Conservation (phyloP, 1,284 basidiomycete genomes). For the Puccinia hordei region DNA sequence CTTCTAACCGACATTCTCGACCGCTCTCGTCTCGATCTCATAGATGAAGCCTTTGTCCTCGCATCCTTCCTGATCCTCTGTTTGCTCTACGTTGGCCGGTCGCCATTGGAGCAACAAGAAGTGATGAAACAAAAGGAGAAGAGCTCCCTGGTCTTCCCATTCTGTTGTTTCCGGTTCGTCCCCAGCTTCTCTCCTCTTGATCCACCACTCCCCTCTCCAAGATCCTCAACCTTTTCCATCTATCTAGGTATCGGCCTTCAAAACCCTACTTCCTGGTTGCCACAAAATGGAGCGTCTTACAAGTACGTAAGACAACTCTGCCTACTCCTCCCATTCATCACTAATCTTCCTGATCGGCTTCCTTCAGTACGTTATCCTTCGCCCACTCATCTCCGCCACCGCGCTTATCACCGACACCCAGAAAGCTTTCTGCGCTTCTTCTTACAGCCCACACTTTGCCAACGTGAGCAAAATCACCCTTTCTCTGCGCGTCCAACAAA, state of each 20-base stretch:
- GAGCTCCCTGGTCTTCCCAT: conserved; percentile 70
- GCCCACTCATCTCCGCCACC: conserved; percentile 52
- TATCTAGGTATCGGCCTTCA: conserved; percentile 51
- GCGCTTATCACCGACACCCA: conserved; percentile 53
- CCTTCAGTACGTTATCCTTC: conserved; percentile 51
- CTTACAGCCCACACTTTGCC: conserved; percentile 52
- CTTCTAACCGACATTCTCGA: conserved; percentile 63
- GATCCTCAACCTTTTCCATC: not conserved
- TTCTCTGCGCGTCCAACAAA: not conserved
- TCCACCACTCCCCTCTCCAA: not conserved
- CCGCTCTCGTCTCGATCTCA: too few species aligned
- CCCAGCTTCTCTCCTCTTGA: not conserved
- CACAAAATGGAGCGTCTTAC: conserved; percentile 54
- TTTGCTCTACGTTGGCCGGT: conserved; percentile 78
- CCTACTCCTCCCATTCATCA: not conserved
- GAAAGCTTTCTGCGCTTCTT: conserved; percentile 52
- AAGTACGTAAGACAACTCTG: too few species aligned
- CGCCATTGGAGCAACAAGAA: conserved; percentile 64
- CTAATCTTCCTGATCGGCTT: too few species aligned
- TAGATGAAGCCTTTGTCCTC: conserved; percentile 70
- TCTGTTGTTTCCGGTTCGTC: conserved; percentile 59
- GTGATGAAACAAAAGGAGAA: conserved; percentile 80
- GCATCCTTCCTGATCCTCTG: conserved; percentile 66
- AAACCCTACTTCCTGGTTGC: conserved; percentile 54
- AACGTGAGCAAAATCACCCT: conserved; percentile 52